Evolutionary conservation across 768 basidiomycete species (phyloP), one percentile per base, ranked within the genome.

Genomic region (Russula vinacea): DNA sequence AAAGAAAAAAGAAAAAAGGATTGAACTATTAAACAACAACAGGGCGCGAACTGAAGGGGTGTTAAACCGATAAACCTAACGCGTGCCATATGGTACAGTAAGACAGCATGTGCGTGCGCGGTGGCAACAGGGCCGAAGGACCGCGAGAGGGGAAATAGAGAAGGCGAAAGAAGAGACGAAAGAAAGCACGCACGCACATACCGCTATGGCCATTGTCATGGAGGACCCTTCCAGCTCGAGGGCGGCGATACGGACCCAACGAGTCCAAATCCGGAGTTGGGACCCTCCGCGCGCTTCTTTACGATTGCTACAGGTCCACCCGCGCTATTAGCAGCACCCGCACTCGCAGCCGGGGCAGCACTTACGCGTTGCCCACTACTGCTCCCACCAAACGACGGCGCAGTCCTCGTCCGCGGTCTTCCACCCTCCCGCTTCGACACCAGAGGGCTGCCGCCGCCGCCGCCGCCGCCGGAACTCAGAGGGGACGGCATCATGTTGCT

Each of bases 221-320:
- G 13, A 19, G 53, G 50, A n/a, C 62, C 44, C 59, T 70, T 73
- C 75, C 75, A 76, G 54, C 75, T 76, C 37, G 75, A 75, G 26
- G 75, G 75, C 35, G 75, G 75, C 24, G 72, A 58, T 11, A 69
- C 68, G 26, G 62, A 13, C 24, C 68, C 68, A 35, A 69, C 67
- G 22, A 69, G 67, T n/a, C 62, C 67, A 8, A 65, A 61, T 1
- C 57, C 56, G 5, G n/a, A n/a, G 0, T 1, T 5, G 14, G 45
- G 45, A 6, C 22, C 57, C 17, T 66, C 59, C 32, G 26, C 54
- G 11, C 58, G 52, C 58, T 14, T 56, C 51, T 69, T 60, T n/a
- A 10, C 40, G 7, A 35, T 4, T 39, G 2, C 44, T 45, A n/a
- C 44, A 10, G 44, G 45, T 22, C n/a, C 49, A 50, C 49, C 26